Conservation (phyloP, 73 alveolate genomes). For the Breviolum minutum region DNA sequence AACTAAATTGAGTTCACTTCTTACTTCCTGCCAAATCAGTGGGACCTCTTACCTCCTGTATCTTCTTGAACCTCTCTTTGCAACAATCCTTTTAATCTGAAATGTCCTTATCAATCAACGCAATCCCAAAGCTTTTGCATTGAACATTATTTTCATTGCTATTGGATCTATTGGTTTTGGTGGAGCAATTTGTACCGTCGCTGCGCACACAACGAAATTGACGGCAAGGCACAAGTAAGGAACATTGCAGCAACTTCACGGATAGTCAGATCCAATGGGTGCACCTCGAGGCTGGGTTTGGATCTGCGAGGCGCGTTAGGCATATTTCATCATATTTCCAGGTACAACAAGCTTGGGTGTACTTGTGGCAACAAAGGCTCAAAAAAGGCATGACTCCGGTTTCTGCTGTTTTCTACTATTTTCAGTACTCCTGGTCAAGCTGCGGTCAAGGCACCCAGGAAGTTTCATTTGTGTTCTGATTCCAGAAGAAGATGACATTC, state of each 20-base stretch:
- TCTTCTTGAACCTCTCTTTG: neutral
- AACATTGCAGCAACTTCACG: constrained; percentile 49
- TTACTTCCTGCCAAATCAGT: too few species aligned
- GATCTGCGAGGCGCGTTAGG: neutral
- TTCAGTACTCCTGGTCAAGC: too few species aligned
- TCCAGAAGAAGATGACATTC: constrained; percentile 53
- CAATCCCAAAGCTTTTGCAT: too few species aligned
- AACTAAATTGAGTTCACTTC: too few species aligned
- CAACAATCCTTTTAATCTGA: neutral
- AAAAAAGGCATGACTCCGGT: too few species aligned
- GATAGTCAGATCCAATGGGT: constrained; percentile 44
- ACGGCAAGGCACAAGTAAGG: constrained; percentile 17
- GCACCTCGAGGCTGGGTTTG: constrained; percentile 11
- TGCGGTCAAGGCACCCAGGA: constrained; percentile 18
- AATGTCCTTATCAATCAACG: too few species aligned
- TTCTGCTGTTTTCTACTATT: too few species aligned
- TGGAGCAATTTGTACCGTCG: too few species aligned
- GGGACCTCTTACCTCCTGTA: neutral
- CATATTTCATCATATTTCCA: neutral
- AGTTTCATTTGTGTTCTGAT: constrained; percentile 65
- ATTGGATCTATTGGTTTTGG: too few species aligned
- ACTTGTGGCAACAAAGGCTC: neutral
- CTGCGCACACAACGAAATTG: too few species aligned
- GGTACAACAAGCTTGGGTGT: neutral
- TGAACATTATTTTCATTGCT: too few species aligned